Evolutionary conservation across 495 filamentous ascomycete genomes (phyloP), one percentile per base, ranked within the genome.

Genomic region (Podospora tetraspora): DNA sequence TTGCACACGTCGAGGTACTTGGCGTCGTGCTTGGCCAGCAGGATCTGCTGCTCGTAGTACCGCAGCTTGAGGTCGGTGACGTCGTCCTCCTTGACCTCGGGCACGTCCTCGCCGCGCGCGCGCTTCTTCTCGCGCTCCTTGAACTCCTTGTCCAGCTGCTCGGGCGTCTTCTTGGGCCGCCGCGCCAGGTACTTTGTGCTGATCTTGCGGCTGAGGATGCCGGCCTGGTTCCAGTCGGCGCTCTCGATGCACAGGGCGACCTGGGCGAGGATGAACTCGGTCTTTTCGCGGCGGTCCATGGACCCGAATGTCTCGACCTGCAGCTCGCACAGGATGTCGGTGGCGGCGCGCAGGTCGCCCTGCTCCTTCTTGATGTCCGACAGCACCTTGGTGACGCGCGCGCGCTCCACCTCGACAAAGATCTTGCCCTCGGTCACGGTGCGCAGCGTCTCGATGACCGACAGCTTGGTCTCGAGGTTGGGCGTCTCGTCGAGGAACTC

Each of bases 361-460:
- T 97, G 92, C 62, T 89, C 79, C 78, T 96, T 97, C 85, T 96
- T 97, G 84, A 99, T 97, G 79, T 97, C 88, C 61, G 95, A 97
- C 21, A 99, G 84, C 69, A 97, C 95, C 72, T 90, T 91, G 68
- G 95, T 99, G 61, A 98, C 90, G 73, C 96, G 92, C 71, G 95
- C 95, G 69, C 95, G 87, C 83, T 99, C 95, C 24, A 99, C 95
- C 84, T 99, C 95, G 73, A 99, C 94, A 73, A 98, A 99, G 74
- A 99, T 98, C 92, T 99, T 99, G 81, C 95, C 95, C 79, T 99
- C 95, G 25, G 95, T 99, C 69, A 99, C 94, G 32, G 95, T 97
- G 68, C 95, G 88, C 72, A 99, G 80, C 1, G 94, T 96, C 79
- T 98, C 93, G 71, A 99, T 98, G 57, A 96, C 88, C 19, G 92